Evolutionary conservation across 2,329 filamentous ascomycete species (phyloP).

Genomic region (Pyrenophora teres): DNA sequence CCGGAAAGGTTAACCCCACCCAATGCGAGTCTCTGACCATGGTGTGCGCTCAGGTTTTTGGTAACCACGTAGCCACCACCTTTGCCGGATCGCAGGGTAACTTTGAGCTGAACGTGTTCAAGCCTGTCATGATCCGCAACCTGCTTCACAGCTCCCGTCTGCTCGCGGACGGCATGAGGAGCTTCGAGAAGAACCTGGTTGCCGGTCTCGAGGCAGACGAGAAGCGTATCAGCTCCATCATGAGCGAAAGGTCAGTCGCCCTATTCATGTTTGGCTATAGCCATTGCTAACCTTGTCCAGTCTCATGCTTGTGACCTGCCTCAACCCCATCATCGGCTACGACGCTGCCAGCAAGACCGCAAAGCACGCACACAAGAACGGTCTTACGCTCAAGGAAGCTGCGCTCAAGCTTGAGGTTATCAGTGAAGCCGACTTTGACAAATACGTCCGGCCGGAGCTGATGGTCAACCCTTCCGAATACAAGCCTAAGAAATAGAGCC

Average conservation of each 20-base stretch:
- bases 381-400: slow-evolving; percentile 87
- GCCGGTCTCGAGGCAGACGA: slow-evolving; percentile 89
- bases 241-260: slow-evolving; percentile 83
- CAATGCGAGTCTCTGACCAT: slow-evolving; percentile 98
- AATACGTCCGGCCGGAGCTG: slow-evolving; percentile 86
- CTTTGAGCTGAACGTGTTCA: slow-evolving; percentile 99
- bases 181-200: slow-evolving; percentile 93
- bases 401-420: slow-evolving; percentile 92
- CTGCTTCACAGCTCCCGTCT: slow-evolving; percentile 89
- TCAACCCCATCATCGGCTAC: slow-evolving; percentile 37
- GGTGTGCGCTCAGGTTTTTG: slow-evolving; percentile 97
- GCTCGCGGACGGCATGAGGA: slow-evolving; percentile 88
- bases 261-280: neutral
- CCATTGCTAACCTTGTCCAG: slow-evolving; percentile 53
- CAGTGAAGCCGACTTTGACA: slow-evolving; percentile 87
- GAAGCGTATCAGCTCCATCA: slow-evolving; percentile 83
- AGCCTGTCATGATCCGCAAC: slow-evolving; percentile 94
- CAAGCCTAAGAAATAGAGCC: slow-evolving; percentile 46
- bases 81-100: slow-evolving; percentile 97
- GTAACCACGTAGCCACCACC: slow-evolving; percentile 91
- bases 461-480: slow-evolving; percentile 86
- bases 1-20: slow-evolving; percentile 98
- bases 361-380: slow-evolving; percentile 96
- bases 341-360: slow-evolving; percentile 43
- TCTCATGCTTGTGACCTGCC: slow-evolving; percentile 95